These are phyloP conservation scores for Ricinus communis DNA, from an alignment of 345 rosid genomes.

Conservation along the genomic window DNA sequence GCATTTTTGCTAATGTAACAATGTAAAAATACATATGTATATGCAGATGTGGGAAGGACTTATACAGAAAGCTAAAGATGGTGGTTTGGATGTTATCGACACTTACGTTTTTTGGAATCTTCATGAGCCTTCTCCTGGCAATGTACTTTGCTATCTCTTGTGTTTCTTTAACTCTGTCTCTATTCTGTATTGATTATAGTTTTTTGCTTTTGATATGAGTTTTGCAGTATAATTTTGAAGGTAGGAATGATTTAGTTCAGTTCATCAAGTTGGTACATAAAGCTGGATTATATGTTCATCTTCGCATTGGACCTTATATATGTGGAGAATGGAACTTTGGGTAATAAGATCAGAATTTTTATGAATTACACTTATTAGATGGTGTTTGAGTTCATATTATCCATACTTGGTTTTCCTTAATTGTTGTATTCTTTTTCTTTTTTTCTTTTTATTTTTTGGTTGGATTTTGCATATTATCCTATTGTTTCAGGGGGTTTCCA, in stretches of 20 bases:
- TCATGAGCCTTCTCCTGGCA: constrained; percentile 36
- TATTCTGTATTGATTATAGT: neutral
- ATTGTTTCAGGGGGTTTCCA: constrained; percentile 28
- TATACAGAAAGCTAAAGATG: constrained; percentile 33
- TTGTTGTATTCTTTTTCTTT: too few species aligned
- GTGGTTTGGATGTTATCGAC: constrained; percentile 30
- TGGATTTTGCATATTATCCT: neutral
- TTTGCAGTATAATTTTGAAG: constrained; percentile 32
- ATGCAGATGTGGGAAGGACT: constrained; percentile 36
- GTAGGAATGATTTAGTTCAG: constrained; percentile 28
- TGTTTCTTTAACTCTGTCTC: neutral
- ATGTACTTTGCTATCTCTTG: constrained; percentile 10
- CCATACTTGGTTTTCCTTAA: neutral
- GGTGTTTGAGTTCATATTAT: too few species aligned
- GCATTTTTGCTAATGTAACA: neutral
- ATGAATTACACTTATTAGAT: neutral
- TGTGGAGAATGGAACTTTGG: constrained; percentile 35
- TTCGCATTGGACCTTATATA: constrained; percentile 30
- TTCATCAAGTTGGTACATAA: constrained; percentile 25
- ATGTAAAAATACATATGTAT: neutral
- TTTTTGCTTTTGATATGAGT: neutral
- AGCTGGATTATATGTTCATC: constrained; percentile 26
- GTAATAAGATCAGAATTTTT: neutral
- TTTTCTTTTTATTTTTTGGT: neutral
- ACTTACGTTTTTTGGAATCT: constrained; percentile 35